Base-by-base conservation (phyloP, 495 filamentous ascomycete genomes). In the Daldinia caldariorum region DNA sequence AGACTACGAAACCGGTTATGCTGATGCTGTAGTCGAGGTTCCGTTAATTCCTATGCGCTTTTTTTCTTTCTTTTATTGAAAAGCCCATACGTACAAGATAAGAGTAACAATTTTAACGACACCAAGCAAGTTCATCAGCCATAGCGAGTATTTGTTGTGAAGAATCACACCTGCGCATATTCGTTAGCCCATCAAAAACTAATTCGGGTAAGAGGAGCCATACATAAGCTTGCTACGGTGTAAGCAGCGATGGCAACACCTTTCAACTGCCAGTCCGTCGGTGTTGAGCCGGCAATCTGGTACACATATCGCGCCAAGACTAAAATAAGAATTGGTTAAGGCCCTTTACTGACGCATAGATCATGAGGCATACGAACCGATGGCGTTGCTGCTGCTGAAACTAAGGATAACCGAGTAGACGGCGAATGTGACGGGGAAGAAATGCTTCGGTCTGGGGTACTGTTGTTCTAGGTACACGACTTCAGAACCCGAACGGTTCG, bases 381-480 rank as follows among this genome's bases (percentile, higher is more conserved):
- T 86, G 3, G 88, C 81, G 78, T 90, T 90, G 64, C 85, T 87
- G 64, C 86, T 88, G 58, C 82, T 85, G 63, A 90, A 90, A 0
- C 88, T 89, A 8, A 91, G 80, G 1, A 87, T 58, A 1, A 90
- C 85, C 0, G 83, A 79, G 67, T 87, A 84, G 38, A 89, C 81
- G 1, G 88, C 88, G 70, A 89, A 90, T 1, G 87, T 77, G 0
- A 85, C 85, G 0, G 88, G 87, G 35, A 90, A 85, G 50, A 91
- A 82, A 64, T 87, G 88, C 49, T 80, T 83, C 3, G 89, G 89
- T 22, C 86, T 78, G 0, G 87, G 88, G 67, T 83, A 91, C 3
- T 86, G 84, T 70, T 90, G 88, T 71, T 91, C 89, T 1, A 90
- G 82, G 61, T 89, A 91, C 4, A 89, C 87, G 7, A 89, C 87